Conservation (phyloP, 2,329 filamentous ascomycete genomes). For the Aspergillus costaricaensis region DNA sequence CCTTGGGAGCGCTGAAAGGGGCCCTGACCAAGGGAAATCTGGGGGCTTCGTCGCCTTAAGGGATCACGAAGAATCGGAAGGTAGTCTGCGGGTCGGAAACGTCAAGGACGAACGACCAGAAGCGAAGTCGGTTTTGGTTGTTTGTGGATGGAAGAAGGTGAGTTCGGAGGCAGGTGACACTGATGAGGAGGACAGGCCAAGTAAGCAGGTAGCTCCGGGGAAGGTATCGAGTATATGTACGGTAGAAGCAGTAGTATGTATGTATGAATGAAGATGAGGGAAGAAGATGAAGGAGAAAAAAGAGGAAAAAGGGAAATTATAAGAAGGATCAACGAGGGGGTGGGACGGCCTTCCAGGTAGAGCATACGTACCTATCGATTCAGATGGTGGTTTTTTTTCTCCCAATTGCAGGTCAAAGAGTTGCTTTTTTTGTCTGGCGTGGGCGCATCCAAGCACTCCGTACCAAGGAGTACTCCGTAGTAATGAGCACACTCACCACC, state of each 20-base stretch:
- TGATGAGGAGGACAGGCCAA: neutral
- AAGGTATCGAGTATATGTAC: neutral
- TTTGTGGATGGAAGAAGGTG: too few relatives aligned
- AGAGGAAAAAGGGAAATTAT: neutral
- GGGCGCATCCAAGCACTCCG: neutral
- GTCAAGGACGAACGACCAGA: slow-evolving; percentile 14
- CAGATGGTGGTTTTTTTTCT: neutral
- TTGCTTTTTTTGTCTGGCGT: neutral
- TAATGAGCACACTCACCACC: slow-evolving; percentile 10
- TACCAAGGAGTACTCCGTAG: slow-evolving; percentile 12
- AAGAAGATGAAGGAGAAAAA: neutral
- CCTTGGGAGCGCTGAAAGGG: slow-evolving; percentile 63
- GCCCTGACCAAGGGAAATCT: slow-evolving; percentile 98
- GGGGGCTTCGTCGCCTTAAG: slow-evolving; percentile 75
- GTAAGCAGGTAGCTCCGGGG: neutral
- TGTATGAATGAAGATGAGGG: neutral
- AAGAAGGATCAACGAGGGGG: neutral
- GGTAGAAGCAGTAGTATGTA: neutral
- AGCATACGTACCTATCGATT: neutral
- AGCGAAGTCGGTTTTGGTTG: neutral
- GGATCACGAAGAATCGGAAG: slow-evolving; percentile 20
- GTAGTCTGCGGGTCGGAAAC: slow-evolving; percentile 5
- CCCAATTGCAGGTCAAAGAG: slow-evolving; percentile 1
- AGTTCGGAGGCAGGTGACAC: neutral
- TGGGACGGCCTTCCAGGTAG: neutral